Percentiles rank a stretch among this genome's conserved stretches.
phyloP scores from a whole-genome alignment of 2,329 filamentous ascomycete species.

The Didymella keratinophila region DNA sequence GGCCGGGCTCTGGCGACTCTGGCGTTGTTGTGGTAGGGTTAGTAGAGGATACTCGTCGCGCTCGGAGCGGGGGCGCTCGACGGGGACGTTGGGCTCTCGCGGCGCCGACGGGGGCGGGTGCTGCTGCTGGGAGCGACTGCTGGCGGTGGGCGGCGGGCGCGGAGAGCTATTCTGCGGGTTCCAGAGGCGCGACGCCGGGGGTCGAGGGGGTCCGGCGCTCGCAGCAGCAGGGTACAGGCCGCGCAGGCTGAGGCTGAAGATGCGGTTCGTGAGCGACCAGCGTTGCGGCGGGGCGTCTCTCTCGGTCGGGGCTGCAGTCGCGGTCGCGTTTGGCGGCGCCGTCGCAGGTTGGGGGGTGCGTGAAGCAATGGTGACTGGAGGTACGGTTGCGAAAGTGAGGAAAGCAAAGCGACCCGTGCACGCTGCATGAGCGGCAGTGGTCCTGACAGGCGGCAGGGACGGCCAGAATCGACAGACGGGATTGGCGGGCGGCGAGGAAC shows the following conservation, averaged over 20 bases:
- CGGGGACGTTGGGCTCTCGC: slow-evolving; percentile 54
- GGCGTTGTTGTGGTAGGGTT: slow-evolving; percentile 64
- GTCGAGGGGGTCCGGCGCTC: slow-evolving; percentile 36
- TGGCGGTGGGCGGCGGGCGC: slow-evolving; percentile 51
- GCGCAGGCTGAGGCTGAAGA: slow-evolving; percentile 49
- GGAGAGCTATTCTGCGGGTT: slow-evolving; percentile 69
- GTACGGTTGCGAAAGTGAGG: slow-evolving; percentile 23
- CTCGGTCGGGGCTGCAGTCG: slow-evolving; percentile 28
- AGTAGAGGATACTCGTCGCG: slow-evolving; percentile 64
- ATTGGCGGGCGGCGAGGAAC: neutral
- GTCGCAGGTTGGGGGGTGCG: slow-evolving; percentile 38
- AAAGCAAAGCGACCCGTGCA: slow-evolving; percentile 20
- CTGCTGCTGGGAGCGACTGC: slow-evolving; percentile 29
- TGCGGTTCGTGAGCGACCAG: slow-evolving; percentile 54
- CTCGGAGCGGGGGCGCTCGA: slow-evolving; percentile 48
- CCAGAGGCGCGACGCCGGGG: slow-evolving; percentile 63
- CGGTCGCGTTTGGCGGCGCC: slow-evolving; percentile 26
- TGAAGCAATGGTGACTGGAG: slow-evolving; percentile 38
- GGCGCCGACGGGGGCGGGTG: slow-evolving; percentile 18
- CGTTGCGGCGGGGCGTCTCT: slow-evolving; percentile 41
- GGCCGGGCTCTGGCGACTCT: slow-evolving; percentile 56
- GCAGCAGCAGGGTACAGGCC: slow-evolving; percentile 27
- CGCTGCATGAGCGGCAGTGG: slow-evolving; percentile 17
- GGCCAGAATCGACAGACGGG: neutral
- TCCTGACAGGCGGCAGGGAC: slow-evolving; percentile 11